These are phyloP conservation scores for Yarrowia porcina DNA, from an alignment of 805 yeast species.

Conservation along the genomic window DNA sequence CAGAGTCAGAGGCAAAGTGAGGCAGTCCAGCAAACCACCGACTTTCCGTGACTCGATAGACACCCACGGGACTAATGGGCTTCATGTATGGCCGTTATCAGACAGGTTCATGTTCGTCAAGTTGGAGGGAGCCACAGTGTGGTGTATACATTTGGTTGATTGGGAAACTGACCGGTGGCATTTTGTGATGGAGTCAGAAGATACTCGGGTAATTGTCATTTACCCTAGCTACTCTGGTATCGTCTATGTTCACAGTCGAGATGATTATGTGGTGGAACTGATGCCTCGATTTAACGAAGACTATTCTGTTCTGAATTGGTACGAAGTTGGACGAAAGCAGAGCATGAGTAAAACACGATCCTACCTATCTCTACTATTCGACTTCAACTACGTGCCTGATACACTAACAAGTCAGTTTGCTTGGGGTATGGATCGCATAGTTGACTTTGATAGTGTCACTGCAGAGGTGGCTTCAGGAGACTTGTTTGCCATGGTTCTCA, in stretches of 20 bases:
- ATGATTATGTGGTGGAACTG: neutral
- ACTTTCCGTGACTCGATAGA: neutral
- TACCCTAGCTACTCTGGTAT: neutral
- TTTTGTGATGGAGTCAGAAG: neutral
- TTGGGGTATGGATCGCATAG: neutral
- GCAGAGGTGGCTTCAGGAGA: neutral
- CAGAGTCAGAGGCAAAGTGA: neutral
- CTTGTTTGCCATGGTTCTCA: neutral
- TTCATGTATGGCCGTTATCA: neutral
- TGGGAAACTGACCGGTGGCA: constrained; percentile 6
- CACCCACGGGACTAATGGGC: neutral
- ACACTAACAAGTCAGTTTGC: neutral
- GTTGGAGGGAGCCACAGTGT: neutral
- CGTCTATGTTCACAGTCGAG: neutral
- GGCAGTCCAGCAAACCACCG: neutral
- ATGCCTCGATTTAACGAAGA: neutral
- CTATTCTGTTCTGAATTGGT: neutral
- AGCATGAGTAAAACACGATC: neutral
- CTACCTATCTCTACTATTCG: neutral
- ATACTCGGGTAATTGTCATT: neutral
- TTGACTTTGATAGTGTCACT: neutral
- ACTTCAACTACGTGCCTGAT: neutral
- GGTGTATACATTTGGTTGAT: neutral
- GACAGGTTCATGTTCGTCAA: neutral
- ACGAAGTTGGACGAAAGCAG: neutral